Conservation (phyloP, 2,329 filamentous ascomycete genomes). For the Teratosphaeria zuluensis region DNA sequence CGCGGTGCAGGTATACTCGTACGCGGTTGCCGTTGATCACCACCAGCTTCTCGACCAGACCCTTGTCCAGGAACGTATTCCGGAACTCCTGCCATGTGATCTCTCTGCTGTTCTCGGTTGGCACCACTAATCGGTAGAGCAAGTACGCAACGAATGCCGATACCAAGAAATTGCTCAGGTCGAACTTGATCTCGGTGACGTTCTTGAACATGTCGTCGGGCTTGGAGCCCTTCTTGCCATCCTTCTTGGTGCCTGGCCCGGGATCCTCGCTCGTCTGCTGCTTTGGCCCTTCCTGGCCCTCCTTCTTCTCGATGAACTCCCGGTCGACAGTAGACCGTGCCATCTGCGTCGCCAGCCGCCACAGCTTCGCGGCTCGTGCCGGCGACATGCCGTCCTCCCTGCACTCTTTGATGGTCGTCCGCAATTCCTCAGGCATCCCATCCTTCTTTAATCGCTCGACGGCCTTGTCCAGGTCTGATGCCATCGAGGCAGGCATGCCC, state of each 20-base stretch:
- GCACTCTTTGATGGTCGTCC: constrained; percentile 51
- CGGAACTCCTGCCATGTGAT: constrained; percentile 98
- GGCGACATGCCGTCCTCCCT: constrained; percentile 45
- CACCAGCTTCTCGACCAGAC: constrained; percentile 83
- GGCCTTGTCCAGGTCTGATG: constrained; percentile 48
- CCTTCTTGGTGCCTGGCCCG: constrained; percentile 31
- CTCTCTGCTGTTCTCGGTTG: constrained; percentile 58
- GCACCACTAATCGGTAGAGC: constrained; percentile 55
- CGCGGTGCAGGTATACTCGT: constrained; percentile 68
- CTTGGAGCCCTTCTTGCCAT: constrained; percentile 29
- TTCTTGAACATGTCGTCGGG: constrained; percentile 28
- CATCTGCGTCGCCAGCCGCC: constrained; percentile 47
- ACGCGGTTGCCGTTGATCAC: constrained; percentile 71
- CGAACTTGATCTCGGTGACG: constrained; percentile 42
- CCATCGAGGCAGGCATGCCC: constrained; percentile 53
- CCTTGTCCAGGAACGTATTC: constrained; percentile 89
- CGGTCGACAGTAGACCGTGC: constrained; percentile 42
- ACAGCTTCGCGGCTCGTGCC: constrained; percentile 54
- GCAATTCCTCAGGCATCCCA: constrained; percentile 61
- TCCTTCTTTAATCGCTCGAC: constrained; percentile 54
- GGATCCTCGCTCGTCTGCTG: constrained; percentile 38
- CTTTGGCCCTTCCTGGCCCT: constrained; percentile 24
- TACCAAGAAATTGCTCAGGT: constrained; percentile 47
- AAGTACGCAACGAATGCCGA: constrained; percentile 53
- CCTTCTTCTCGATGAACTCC: constrained; percentile 22